Conservation (phyloP, 257 asterid genomes). For the Primulina eburnea region DNA sequence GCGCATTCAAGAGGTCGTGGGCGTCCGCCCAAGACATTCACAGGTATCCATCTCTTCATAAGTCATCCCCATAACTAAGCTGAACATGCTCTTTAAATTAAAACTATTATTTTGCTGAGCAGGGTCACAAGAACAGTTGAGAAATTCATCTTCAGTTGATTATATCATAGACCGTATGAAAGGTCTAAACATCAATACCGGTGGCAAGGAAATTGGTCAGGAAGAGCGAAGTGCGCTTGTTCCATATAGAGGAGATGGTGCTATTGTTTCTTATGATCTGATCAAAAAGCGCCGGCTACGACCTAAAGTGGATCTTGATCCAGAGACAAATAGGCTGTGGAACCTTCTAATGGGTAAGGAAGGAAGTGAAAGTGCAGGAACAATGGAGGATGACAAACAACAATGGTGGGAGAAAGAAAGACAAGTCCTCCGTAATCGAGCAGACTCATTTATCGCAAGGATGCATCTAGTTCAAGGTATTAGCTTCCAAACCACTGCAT, state of each 20-base stretch:
- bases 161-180: conserved; percentile 38
- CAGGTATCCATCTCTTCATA: conserved; percentile 38
- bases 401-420: conserved; percentile 93
- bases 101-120: conserved; percentile 29
- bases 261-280: conserved; percentile 54
- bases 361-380: conserved; percentile 53
- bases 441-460: conserved; percentile 81
- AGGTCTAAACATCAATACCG: conserved; percentile 38
- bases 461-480: conserved; percentile 98
- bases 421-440: conserved; percentile 68
- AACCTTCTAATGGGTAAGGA: conserved; percentile 78
- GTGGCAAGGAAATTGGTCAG: conserved; percentile 25
- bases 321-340: conserved; percentile 82
- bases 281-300: conserved; percentile 55
- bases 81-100: conserved; percentile 15
- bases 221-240: conserved; percentile 54
- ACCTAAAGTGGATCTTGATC: conserved; percentile 92
- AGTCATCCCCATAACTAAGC: conserved; percentile 11
- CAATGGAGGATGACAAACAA: conserved; percentile 50
- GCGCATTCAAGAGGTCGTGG: conserved; percentile 25
- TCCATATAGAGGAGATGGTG: conserved; percentile 60
- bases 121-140: conserved; percentile 41
- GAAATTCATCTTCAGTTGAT: conserved; percentile 34
- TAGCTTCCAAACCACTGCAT: conserved; percentile 19
- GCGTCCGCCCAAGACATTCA: conserved; percentile 37